Percentiles rank a stretch among this genome's conserved stretches.
These are phyloP conservation scores for Leccinum pseudoinsigne DNA, from an alignment of 1,284 basidiomycete species.

Conservation along the genomic window DNA sequence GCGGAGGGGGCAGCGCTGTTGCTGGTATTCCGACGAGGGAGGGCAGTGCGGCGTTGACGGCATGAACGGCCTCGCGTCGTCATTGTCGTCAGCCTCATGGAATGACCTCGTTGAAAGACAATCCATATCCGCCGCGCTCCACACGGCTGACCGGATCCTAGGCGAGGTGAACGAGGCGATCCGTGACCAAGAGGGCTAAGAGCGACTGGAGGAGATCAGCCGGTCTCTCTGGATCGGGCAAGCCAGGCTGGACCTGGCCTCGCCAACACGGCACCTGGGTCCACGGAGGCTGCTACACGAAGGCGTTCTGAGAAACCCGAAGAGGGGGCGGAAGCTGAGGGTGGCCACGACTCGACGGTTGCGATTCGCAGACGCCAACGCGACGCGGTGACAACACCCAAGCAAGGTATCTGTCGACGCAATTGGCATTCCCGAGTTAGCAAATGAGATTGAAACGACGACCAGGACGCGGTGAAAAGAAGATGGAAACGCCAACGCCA, in stretches of 20 bases:
- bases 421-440: too few species aligned
- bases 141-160: conserved; percentile 72
- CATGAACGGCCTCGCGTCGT: too few species aligned
- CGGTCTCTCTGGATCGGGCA: conserved; percentile 85
- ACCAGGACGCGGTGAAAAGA: too few species aligned
- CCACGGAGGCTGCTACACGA: conserved; percentile 77
- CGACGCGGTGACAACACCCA: too few species aligned
- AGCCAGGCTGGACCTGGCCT: conserved; percentile 88
- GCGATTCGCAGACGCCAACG: too few species aligned
- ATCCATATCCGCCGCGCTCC: conserved; percentile 57
- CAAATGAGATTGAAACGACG: too few species aligned
- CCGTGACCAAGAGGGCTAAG: conserved; percentile 73
- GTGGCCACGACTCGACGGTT: conserved; percentile 33
- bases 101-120: conserved; percentile 46
- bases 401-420: too few species aligned
- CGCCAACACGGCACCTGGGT: conserved; percentile 81
- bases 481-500: too few species aligned
- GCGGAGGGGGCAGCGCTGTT: conserved; percentile 18
- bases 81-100: neutral
- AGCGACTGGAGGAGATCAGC: conserved; percentile 64
- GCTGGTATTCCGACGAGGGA: conserved; percentile 32
- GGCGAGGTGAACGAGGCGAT: conserved; percentile 88
- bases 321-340: conserved; percentile 78
- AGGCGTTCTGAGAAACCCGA: conserved; percentile 77
- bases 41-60: conserved; percentile 51